Evolutionary conservation across 352 stramenopile species (phyloP).

Genomic region (Globisporangium splendens): DNA sequence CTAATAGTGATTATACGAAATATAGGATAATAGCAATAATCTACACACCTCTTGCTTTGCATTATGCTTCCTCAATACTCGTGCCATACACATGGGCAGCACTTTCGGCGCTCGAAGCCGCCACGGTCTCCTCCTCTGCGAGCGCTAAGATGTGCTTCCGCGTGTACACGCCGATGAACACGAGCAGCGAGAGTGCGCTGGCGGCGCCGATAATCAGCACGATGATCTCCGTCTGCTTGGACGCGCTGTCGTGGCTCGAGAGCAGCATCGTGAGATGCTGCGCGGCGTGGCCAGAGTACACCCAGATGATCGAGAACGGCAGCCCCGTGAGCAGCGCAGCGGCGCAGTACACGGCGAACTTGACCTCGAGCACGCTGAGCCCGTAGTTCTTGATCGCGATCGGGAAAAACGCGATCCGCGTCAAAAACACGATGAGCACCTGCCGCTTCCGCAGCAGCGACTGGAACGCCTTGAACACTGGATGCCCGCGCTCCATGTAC

Average conservation of each 20-base stretch:
- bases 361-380: conserved; percentile 74
- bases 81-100: not conserved
- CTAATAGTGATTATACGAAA: not conserved
- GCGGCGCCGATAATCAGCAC: conserved; percentile 51
- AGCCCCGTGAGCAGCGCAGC: conserved; percentile 64
- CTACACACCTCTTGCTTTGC: not conserved
- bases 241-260: conserved; percentile 25
- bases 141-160: conserved; percentile 64
- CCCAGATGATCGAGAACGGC: conserved; percentile 72
- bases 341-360: conserved; percentile 59
- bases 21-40: conserved; percentile 6
- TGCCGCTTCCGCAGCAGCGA: conserved; percentile 51
- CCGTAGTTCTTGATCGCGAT: conserved; percentile 87
- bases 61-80: not conserved
- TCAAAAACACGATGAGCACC: conserved; percentile 78
- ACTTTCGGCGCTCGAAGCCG: not conserved
- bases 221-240: conserved; percentile 43
- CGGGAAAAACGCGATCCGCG: conserved; percentile 74
- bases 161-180: conserved; percentile 63
- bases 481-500: conserved; percentile 73
- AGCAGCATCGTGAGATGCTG: conserved; percentile 58
- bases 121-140: conserved; percentile 38
- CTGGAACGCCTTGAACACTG: conserved; percentile 66
- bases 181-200: conserved; percentile 55
- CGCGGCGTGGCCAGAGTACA: conserved; percentile 69